Conservation (phyloP, 352 stramenopile genomes). For the Elongisporangium undulatum region DNA sequence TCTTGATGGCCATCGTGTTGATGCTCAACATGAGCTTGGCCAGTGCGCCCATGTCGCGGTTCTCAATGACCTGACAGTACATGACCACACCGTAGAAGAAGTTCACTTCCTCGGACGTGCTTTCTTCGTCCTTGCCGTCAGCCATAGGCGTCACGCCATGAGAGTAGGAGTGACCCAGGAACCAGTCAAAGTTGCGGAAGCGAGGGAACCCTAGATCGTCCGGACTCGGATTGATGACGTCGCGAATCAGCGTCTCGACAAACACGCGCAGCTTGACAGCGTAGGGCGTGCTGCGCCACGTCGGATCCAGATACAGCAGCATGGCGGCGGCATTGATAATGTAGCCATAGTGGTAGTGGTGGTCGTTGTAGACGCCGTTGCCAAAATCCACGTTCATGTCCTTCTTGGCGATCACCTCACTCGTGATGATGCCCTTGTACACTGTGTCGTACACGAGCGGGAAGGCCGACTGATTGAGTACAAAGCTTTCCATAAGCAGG, state of each 20-base stretch:
- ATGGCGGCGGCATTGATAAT: constrained; percentile 50
- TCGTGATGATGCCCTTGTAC: constrained; percentile 63
- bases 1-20: constrained; percentile 49
- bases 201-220: constrained; percentile 43
- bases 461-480: constrained; percentile 34
- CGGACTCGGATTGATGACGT: constrained; percentile 32
- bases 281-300: constrained; percentile 31
- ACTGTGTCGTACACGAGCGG: constrained; percentile 66
- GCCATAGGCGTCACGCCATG: constrained; percentile 67
- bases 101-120: constrained; percentile 67
- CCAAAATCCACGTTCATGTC: constrained; percentile 75
- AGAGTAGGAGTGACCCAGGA: constrained; percentile 61
- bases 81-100: constrained; percentile 57
- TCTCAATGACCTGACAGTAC: constrained; percentile 44
- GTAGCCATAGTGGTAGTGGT: constrained; percentile 78
- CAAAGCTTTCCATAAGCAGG: constrained; percentile 37
- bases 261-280: constrained; percentile 32
- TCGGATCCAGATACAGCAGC: constrained; percentile 29
- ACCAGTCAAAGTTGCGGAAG: constrained; percentile 65
- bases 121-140: constrained; percentile 70
- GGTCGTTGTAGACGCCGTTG: constrained; percentile 70
- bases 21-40: constrained; percentile 60
- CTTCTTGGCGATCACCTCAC: constrained; percentile 42
- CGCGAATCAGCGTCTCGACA: constrained; percentile 47
- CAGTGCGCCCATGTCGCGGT: constrained; percentile 25